These are phyloP conservation scores for Phoenix roebelenii DNA, from an alignment of 176 grass and related monocot genomes.

Conservation along the genomic window DNA sequence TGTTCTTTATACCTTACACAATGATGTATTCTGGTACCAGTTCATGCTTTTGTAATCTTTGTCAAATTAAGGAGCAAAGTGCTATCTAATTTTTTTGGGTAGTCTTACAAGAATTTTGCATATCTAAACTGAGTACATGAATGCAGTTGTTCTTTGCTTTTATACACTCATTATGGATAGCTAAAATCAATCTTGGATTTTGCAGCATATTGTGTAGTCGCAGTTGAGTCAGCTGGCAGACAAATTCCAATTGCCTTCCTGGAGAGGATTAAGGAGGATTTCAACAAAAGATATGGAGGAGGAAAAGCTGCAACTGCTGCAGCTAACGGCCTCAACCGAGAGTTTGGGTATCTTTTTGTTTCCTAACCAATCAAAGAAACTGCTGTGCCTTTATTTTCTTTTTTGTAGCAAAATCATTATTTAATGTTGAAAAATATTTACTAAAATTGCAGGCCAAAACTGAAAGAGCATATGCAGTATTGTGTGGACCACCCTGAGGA, in stretches of 20 bases:
- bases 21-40: too few species aligned
- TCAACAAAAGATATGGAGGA: conserved; percentile 65
- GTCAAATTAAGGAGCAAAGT: too few species aligned
- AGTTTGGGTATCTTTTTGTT: conserved; percentile 54
- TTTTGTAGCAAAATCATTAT: too few species aligned
- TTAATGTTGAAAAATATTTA: neutral
- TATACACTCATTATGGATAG: too few species aligned
- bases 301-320: conserved; percentile 61
- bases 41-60: too few species aligned
- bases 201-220: conserved; percentile 84
- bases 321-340: conserved; percentile 61
- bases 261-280: conserved; percentile 84
- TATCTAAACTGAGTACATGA: too few species aligned
- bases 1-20: too few species aligned
- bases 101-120: too few species aligned
- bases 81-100: too few species aligned
- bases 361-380: neutral
- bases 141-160: too few species aligned
- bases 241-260: conserved; percentile 62
- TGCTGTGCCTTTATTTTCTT: neutral
- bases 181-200: neutral
- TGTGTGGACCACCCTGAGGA: conserved; percentile 77
- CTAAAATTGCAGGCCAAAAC: conserved; percentile 45
- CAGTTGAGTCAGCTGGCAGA: conserved; percentile 57
- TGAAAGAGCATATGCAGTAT: conserved; percentile 83